These are phyloP conservation scores for Phytomonas sp. DNA, from an alignment of 208 protist genomes.

Conservation along the genomic window DNA sequence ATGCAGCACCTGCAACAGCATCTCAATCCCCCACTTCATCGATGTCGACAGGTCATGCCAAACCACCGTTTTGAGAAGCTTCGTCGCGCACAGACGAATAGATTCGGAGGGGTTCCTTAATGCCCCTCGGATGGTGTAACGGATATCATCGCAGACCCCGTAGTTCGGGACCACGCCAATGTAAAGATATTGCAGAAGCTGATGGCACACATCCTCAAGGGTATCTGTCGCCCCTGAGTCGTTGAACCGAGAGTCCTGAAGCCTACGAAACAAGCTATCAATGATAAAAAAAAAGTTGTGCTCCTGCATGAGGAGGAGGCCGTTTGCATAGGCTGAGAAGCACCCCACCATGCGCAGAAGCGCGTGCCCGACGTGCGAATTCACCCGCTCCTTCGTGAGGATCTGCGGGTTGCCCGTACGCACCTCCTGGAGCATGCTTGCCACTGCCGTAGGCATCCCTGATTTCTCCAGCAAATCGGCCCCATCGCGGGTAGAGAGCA, in stretches of 20 bases:
- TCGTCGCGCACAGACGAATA: conserved; percentile 72
- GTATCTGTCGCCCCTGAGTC: conserved; percentile 28
- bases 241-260: conserved; percentile 41
- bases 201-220: conserved; percentile 67
- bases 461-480: conserved; percentile 37
- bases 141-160: conserved; percentile 84
- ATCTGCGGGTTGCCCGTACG: conserved; percentile 35
- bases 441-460: conserved; percentile 41
- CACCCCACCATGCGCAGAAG: conserved; percentile 72
- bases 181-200: conserved; percentile 66
- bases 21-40: conserved; percentile 85
- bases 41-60: conserved; percentile 82
- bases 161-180: conserved; percentile 83
- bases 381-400: conserved; percentile 40
- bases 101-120: conserved; percentile 47
- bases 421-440: conserved; percentile 62
- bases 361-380: conserved; percentile 51
- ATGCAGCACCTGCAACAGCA: conserved; percentile 62
- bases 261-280: conserved; percentile 59
- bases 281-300: conserved; percentile 55
- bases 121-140: conserved; percentile 53
- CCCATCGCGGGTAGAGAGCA: conserved; percentile 66
- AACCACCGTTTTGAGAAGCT: conserved; percentile 63
- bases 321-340: conserved; percentile 67
- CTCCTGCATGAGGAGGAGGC: conserved; percentile 72